Base-by-base conservation (phyloP, 306 rosid genomes). In the Cicer yamashitae region DNA sequence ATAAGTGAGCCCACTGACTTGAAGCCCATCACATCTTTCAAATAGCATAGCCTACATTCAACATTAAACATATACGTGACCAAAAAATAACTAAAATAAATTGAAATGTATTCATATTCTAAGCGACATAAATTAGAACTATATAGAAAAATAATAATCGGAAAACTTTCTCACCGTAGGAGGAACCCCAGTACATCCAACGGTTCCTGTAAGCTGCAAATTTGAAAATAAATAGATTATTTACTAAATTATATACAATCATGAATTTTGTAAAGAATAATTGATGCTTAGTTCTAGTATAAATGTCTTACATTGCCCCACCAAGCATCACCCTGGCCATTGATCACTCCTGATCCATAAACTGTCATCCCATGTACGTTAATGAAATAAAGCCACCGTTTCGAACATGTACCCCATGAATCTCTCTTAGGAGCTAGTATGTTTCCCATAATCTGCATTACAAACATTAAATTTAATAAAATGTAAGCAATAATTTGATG, bases 271-370 rank as follows among this genome's bases (percentile, higher is more conserved):
- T 30, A 22, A 59, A 53, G 17, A 7, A 17, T 17, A 54, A 18
- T 17, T 53, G 11, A 17, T 54, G 60, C 30, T 17, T 14, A 11
- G 2, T 11, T 34, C 6, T 56, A 56, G 2, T 59, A 17, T 59
- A 25, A 11, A 48, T 48, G 56, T 50, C 3, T 34, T 70, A 70
- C 77, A 39, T 61, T 25, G 45, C 10, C 22, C 73, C 84, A 83
- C 86, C 86, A 83, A 45, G 10, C 53, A 1, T 61, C 44, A n/a
- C 86, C 83, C 3, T 17, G 80, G 47, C 86, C 83, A 12, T 83
- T 15, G 15, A 83, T 10, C 3, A 13, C 40, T 47, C 86, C 83
- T 0, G 70, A 43, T 25, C 86, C 86, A 60, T 78, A 51, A 14
- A 82, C 1, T 4, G 14, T 60, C 46, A 83, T 1, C 1, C 77